Base-by-base conservation (phyloP, 2,329 filamentous ascomycete genomes). In the Alternaria postmessia region DNA sequence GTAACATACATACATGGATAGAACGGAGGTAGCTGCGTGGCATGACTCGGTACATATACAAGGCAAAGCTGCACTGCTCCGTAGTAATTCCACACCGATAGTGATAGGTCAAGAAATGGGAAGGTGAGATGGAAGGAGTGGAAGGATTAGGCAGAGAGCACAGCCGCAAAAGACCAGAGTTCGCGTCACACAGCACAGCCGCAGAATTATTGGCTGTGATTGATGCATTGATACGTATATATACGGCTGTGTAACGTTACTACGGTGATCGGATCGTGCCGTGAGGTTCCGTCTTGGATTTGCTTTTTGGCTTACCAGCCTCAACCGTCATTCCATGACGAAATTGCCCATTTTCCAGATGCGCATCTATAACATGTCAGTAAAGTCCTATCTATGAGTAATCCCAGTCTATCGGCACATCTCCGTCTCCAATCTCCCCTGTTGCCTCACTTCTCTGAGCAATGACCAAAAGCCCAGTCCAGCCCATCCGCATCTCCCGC, bases 1-100 rank as follows among this genome's bases (percentile, higher is more conserved):
- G 44, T 32, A 59, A 59, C 52, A 59, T 46, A 48, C 51, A 43
- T 46, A 52, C 49, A 52, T 36, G 36, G 36, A 24, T 34, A 34
- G 28, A 42, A 28, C 24, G 41, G 22, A 41, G 54, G 47, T 24
- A 22, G 54, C 54, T 52, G 54, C 47, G 32, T 41, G 32, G 18
- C 57, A 51, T 56, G 57, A 59, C 57, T 59, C 57, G 44, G 57
- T 44, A 59, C 34, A 51, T 43, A 38, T 41, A 34, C 49, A 39
- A 20, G 32, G 18, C 30, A 28, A 49, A 24, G 46, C 46, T 49
- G 46, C 46, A 42, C 44, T 49, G 57, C 52, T 56, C 52, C 44
- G 44, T 59, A 55, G 52, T 32, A 56, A 49, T 24, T 49, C 34
- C 36, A 46, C 44, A 22, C 26, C 32, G 36, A 47, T 47, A 38